Conservation (phyloP, 176 grass and related monocot genomes). For the Zea luxurians region DNA sequence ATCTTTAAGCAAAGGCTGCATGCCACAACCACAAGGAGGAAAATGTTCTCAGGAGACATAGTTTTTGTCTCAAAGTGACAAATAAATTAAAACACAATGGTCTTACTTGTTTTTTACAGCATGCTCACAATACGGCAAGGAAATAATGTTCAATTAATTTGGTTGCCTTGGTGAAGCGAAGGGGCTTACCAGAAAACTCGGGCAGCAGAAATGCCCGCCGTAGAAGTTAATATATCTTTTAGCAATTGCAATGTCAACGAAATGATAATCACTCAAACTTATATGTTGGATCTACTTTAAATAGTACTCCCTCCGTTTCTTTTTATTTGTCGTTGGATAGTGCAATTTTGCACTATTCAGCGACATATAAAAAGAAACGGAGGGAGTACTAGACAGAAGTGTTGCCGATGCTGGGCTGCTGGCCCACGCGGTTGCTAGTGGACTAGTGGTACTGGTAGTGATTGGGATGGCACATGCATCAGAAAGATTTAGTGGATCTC, state of each 20-base stretch:
- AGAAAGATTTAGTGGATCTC: slow-evolving; percentile 18
- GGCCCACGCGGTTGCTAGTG: slow-evolving; percentile 16
- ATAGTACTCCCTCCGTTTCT: too few relatives aligned
- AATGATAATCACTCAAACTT: slow-evolving; percentile 11
- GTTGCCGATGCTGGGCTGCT: not conserved
- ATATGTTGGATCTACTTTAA: not conserved
- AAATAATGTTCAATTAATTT: not conserved
- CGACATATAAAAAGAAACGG: too few relatives aligned
- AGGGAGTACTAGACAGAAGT: not conserved
- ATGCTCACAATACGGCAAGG: not conserved
- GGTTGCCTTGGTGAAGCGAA: not conserved
- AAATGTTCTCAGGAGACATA: not conserved
- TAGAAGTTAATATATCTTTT: not conserved
- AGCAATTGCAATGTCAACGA: not conserved
- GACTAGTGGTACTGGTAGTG: not conserved
- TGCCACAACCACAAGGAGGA: slow-evolving; percentile 6
- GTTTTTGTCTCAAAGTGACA: too few relatives aligned
- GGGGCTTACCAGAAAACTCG: not conserved
- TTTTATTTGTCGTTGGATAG: too few relatives aligned
- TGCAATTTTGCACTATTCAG: too few relatives aligned
- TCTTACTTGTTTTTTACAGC: not conserved
- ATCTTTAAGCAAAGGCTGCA: slow-evolving; percentile 53
- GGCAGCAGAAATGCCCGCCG: slow-evolving; percentile 3
- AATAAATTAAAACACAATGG: too few relatives aligned
- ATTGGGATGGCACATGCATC: slow-evolving; percentile 4